These are phyloP conservation scores for Eucalyptus regnans DNA, from an alignment of 345 rosid species.

Conservation along the genomic window DNA sequence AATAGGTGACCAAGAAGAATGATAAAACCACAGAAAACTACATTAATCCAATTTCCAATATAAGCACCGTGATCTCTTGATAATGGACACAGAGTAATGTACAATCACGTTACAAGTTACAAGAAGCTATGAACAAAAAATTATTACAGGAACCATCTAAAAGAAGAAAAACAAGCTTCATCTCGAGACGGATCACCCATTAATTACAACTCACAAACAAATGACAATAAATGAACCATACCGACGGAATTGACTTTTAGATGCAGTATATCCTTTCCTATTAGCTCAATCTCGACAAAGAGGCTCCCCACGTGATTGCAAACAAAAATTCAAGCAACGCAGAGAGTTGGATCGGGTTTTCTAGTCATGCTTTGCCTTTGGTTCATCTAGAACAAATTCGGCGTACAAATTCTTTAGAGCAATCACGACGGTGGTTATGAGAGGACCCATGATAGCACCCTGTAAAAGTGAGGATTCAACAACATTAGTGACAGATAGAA, in stretches of 20 bases:
- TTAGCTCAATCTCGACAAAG: background rate
- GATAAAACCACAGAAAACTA: background rate
- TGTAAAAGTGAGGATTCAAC: conserved; percentile 2
- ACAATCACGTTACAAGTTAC: background rate
- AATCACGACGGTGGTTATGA: conserved; percentile 86
- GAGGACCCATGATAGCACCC: conserved; percentile 99
- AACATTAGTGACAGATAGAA: background rate
- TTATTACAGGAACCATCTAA: background rate
- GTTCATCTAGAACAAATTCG: conserved; percentile 68
- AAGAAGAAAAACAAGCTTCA: background rate
- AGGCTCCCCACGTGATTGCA: background rate
- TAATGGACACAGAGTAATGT: background rate
- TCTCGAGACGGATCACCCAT: background rate
- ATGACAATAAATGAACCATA: background rate
- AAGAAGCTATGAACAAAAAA: background rate
- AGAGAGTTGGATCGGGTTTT: background rate
- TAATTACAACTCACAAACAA: background rate
- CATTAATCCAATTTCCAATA: background rate
- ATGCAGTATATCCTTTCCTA: background rate
- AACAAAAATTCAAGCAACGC: background rate
- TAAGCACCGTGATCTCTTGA: background rate
- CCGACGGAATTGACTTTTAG: background rate
- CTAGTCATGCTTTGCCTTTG: background rate
- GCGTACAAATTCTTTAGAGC: conserved; percentile 85
- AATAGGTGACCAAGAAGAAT: background rate